phyloP scores from a whole-genome alignment of 768 basidiomycete species.

The Sutorius australiensis region DNA sequence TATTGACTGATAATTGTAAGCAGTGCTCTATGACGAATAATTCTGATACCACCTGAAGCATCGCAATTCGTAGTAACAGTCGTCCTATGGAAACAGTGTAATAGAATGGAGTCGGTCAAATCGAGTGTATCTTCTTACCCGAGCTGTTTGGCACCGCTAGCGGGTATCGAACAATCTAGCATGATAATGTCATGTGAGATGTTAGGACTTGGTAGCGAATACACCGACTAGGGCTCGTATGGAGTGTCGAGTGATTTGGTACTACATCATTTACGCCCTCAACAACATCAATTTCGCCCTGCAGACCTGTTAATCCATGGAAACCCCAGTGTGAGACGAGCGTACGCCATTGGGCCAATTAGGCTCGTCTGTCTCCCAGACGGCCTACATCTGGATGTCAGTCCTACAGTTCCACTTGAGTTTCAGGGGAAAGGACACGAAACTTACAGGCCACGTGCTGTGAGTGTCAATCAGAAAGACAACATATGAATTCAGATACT shows the following conservation, averaged over 20 bases:
- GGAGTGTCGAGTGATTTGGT: constrained; percentile 52
- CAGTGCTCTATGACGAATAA: background rate
- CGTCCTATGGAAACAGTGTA: constrained; percentile 9
- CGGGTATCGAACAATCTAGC: constrained; percentile 28
- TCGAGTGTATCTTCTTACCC: constrained; percentile 11
- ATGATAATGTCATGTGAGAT: background rate
- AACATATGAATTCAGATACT: background rate
- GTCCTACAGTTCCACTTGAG: constrained; percentile 5
- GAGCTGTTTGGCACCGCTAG: constrained; percentile 16
- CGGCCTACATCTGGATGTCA: constrained; percentile 19
- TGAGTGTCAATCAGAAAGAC: background rate
- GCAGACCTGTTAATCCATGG: background rate
- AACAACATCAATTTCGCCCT: constrained; percentile 33
- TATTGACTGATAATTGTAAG: constrained; percentile 20
- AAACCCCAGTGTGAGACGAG: background rate
- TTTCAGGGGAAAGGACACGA: background rate
- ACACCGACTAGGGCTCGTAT: constrained; percentile 46
- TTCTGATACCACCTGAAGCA: constrained; percentile 4
- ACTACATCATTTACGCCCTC: constrained; percentile 49
- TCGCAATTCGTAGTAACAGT: constrained; percentile 23
- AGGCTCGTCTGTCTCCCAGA: constrained; percentile 26
- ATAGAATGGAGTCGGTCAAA: background rate
- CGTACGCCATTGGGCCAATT: constrained; percentile 27
- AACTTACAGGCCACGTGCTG: constrained; percentile 37
- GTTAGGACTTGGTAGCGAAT: background rate